A percentile compares a stretch with the other conserved stretches of the same genome.
These are phyloP conservation scores for Chaetomium tenue DNA, from an alignment of 495 filamentous ascomycete species.

Conservation along the genomic window DNA sequence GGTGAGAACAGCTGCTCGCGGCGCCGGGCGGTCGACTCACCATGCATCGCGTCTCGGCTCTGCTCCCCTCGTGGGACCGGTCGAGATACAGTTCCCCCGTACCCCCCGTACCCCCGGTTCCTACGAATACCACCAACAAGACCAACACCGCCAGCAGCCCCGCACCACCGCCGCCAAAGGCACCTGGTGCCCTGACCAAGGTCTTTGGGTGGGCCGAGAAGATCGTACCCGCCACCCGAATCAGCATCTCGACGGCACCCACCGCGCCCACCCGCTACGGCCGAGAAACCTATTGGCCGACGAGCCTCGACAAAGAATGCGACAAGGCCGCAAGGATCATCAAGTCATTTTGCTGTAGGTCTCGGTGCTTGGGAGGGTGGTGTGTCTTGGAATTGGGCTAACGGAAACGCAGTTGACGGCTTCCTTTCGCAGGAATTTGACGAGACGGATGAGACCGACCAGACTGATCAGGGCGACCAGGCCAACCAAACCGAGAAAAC, in stretches of 20 bases:
- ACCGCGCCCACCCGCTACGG: constrained; percentile 50
- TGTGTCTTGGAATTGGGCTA: not conserved
- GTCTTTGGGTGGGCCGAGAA: constrained; percentile 50
- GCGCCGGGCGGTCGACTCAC: constrained; percentile 25
- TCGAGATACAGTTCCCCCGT: constrained; percentile 30
- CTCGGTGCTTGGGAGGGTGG: not conserved
- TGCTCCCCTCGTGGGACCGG: constrained; percentile 53
- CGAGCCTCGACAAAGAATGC: constrained; percentile 75
- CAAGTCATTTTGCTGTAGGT: constrained; percentile 72
- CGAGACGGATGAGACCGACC: not conserved
- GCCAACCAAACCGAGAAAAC: constrained; percentile 10
- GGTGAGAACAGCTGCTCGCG: constrained; percentile 20
- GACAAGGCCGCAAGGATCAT: constrained; percentile 85
- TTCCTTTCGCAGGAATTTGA: constrained; percentile 43
- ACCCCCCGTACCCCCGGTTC: too few species aligned
- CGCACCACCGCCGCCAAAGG: constrained; percentile 24
- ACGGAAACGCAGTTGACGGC: constrained; percentile 42
- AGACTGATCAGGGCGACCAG: too few species aligned
- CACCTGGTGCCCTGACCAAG: constrained; percentile 39
- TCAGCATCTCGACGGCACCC: constrained; percentile 49
- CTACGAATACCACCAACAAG: constrained; percentile 20
- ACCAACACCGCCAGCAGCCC: constrained; percentile 17
- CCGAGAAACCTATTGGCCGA: constrained; percentile 74
- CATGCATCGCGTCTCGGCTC: constrained; percentile 53
- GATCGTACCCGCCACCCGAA: constrained; percentile 40